Conservation (phyloP, 495 filamentous ascomycete species). For the Haplographium delicatum region DNA sequence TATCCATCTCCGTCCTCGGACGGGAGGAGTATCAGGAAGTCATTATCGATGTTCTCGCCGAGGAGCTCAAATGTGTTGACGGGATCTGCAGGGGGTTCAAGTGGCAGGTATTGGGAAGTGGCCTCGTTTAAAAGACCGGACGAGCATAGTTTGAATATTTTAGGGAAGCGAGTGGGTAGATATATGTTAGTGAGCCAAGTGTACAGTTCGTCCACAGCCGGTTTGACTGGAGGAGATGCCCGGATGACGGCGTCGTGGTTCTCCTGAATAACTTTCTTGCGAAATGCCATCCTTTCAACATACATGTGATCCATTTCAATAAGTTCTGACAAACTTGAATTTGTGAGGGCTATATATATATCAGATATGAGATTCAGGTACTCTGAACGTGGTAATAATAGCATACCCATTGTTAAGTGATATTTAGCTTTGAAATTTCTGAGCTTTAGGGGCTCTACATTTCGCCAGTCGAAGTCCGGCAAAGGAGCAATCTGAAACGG, state of each 20-base stretch:
- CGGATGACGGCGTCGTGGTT: constrained; percentile 44
- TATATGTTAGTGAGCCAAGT: constrained; percentile 56
- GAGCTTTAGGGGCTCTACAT: constrained; percentile 53
- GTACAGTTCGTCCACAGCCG: constrained; percentile 61
- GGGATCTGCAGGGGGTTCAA: constrained; percentile 26
- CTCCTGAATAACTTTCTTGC: constrained; percentile 42
- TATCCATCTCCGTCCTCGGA: constrained; percentile 46
- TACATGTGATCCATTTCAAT: constrained; percentile 66
- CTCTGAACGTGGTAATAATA: too few species aligned
- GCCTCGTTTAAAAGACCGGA: constrained; percentile 39
- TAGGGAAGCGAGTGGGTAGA: constrained; percentile 61
- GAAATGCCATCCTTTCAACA: constrained; percentile 46
- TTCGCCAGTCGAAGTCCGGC: constrained; percentile 52
- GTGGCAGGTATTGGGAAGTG: constrained; percentile 39
- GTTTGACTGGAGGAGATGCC: constrained; percentile 34
- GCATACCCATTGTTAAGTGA: constrained; percentile 66
- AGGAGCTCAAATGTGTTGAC: constrained; percentile 40
- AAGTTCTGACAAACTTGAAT: constrained; percentile 51
- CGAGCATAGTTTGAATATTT: constrained; percentile 44
- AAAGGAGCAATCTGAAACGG: constrained; percentile 40
- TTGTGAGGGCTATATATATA: constrained; percentile 28
- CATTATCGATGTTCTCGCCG: constrained; percentile 61
- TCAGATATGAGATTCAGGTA: too few species aligned
- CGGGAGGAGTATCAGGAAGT: constrained; percentile 70
- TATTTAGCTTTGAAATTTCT: constrained; percentile 68